Evolutionary conservation across 345 rosid species (phyloP).

Genomic region (Lagerstroemia speciosa): DNA sequence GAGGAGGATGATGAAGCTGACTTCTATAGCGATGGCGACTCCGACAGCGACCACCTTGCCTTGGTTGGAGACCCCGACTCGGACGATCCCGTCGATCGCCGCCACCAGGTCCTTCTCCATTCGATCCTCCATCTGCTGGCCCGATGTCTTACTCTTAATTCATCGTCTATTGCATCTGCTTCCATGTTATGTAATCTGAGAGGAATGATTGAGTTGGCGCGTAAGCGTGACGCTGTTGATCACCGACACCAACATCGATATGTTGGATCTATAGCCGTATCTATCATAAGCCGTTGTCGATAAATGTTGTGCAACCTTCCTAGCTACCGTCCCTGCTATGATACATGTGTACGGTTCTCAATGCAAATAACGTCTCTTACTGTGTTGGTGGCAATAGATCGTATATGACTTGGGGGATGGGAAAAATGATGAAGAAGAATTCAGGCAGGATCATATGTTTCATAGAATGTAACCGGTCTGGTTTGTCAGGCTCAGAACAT

Average conservation of each 20-base stretch:
- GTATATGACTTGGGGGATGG: background rate
- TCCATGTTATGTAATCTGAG: background rate
- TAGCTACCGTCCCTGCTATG: background rate
- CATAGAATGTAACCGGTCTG: background rate
- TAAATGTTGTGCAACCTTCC: background rate
- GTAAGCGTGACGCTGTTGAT: no score
- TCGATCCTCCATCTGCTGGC: background rate
- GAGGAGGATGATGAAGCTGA: background rate
- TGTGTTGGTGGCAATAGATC: background rate
- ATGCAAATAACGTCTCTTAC: no score
- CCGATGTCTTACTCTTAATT: no score
- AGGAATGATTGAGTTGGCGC: background rate
- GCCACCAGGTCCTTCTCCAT: background rate
- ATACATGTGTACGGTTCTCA: no score
- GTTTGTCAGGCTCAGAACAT: background rate
- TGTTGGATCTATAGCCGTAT: no score
- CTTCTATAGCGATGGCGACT: conserved; percentile 2
- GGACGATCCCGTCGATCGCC: background rate
- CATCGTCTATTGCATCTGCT: background rate
- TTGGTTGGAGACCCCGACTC: background rate
- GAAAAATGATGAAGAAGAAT: background rate
- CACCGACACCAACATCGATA: no score
- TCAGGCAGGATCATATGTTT: background rate
- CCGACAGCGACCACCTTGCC: conserved; percentile 1
- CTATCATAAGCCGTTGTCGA: no score